phyloP scores from a whole-genome alignment of 2,329 filamentous ascomycete genomes.

The Biscogniauxia marginata region DNA sequence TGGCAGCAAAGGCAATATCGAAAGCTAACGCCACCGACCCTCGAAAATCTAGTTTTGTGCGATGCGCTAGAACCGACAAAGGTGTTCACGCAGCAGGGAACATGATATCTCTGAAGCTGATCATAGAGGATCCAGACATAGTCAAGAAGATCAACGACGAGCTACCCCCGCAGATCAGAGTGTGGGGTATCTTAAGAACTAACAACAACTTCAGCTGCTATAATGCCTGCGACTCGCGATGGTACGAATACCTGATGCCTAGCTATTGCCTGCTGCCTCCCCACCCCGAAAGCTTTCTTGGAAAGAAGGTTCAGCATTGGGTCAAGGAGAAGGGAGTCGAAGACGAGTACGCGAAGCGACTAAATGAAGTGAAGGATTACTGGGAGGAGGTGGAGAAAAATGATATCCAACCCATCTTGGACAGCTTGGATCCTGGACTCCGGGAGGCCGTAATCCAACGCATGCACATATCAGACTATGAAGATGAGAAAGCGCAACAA shows the following conservation, averaged over 20 bases:
- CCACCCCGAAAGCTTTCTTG: slow-evolving; percentile 83
- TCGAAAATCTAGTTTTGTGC: slow-evolving; percentile 90
- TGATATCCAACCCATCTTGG: slow-evolving; percentile 70
- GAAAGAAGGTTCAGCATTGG: slow-evolving; percentile 75
- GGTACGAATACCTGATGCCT: slow-evolving; percentile 96
- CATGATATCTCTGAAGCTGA: slow-evolving; percentile 91
- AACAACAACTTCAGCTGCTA: slow-evolving; percentile 94
- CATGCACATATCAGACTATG: slow-evolving; percentile 45
- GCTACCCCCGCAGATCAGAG: slow-evolving; percentile 82
- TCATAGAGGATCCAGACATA: slow-evolving; percentile 86
- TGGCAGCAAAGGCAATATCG: slow-evolving; percentile 87
- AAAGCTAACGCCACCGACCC: slow-evolving; percentile 97
- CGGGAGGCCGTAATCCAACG: slow-evolving; percentile 61
- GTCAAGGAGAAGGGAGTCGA: slow-evolving; percentile 72
- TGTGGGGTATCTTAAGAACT: slow-evolving; percentile 91
- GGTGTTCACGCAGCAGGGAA: slow-evolving; percentile 96
- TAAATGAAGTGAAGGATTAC: slow-evolving; percentile 76
- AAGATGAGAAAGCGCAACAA: slow-evolving; percentile 3
- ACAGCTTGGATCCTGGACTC: slow-evolving; percentile 61
- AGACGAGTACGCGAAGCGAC: slow-evolving; percentile 64
- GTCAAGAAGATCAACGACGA: slow-evolving; percentile 88
- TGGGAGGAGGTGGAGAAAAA: slow-evolving; percentile 83
- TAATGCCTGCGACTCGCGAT: slow-evolving; percentile 88
- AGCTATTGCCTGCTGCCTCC: slow-evolving; percentile 91
- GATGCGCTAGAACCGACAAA: slow-evolving; percentile 95